Base-by-base conservation (phyloP, 305 asterid species). In the Fraxinus platypoda region DNA sequence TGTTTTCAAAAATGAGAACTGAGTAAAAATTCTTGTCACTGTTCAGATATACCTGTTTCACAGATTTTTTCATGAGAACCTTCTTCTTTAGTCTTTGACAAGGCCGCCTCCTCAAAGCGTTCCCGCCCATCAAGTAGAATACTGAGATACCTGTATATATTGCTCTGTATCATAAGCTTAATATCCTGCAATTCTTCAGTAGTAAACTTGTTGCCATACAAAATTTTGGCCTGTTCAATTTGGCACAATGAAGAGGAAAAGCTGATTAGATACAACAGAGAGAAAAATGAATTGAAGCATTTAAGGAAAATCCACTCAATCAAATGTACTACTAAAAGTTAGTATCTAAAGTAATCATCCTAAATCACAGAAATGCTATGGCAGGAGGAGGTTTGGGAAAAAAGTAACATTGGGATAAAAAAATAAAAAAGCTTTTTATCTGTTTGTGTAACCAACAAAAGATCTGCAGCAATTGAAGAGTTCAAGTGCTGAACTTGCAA, bases 111-210 rank as follows among this genome's bases (percentile, higher is more conserved):
- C 87, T 95, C 98, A 78, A 95, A 95, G 66, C 92, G 97, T 86
- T 95, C 99, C 31, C 98, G 93, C 41, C 97, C 97, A 80, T 95
- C 99, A 62, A 95, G 99, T 70, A 94, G 90, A 90, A 95, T 90
- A 86, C 99, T 95, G 83, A 95, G 92, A 80, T 94, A 95, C 84
- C 87, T 94, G 90, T 95, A 95, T 91, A 95, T 83, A 87, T 92
- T 95, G 91, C 99, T 94, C 86, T 95, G 99, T 62, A 95, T 94
- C 99, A 95, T 95, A 83, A 95, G 94, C 92, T 95, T 95, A 80
- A 95, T 95, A 82, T 92, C 97, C 87, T 92, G 97, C 84, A 88
- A 86, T 83, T 95, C 99, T 87, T 93, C 97, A 25, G 82, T n/a
- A 74, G 93, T 89, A 83, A 95, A 95, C 79, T 89, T 93, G 92